Evolutionary conservation across 2,329 filamentous ascomycete species (phyloP), one percentile per base, ranked within the genome.

Genomic region (Penicillium sp.): DNA sequence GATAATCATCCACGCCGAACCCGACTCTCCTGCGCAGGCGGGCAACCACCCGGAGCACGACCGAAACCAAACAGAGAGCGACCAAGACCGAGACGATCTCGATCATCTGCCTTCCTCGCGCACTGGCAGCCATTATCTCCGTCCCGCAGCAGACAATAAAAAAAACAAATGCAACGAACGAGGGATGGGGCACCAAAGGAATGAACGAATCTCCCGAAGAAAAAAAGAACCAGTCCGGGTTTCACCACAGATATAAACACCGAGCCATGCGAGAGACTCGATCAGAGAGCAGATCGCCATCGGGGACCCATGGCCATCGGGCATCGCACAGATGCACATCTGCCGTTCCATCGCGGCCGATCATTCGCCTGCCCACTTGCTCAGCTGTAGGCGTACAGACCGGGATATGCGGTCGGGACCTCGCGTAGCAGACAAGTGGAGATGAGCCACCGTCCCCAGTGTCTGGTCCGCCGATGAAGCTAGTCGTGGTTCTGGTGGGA

Each of bases 1-100:
- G 51, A 35, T 63, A 61, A 39, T 63, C 59, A 45, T 63, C 58
- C n/a, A 58, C 15, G 0, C 56, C 59, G 20, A 63, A 56, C 5
- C 41, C 39, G 7, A 63, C 57, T 48, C 56, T 51, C 18, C 59
- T 50, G 27, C 51, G 56, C 4, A 58, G 21, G 10, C 60, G 54
- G 30, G 60, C 60, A 19, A 56, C 23, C 13, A 57, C 39, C 11
- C 59, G 57, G 17, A 62, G 21, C 2, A 53, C 41, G 4, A 60
- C 56, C 2, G 53, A 51, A 7, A 58, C 33, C 4, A 60, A 30
- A 27, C 56, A 51, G 4, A 63, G 41, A 20, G 43, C 46, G 14
- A 63, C 58, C 39, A 63, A 49, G 41, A 57, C 58, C 28, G 58
- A 45, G 23, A 63, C 45, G 45, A 56, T 63, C 45, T 48, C 47